Base-by-base conservation (phyloP, 805 yeast species). In the Wickerhamiella cacticola region DNA sequence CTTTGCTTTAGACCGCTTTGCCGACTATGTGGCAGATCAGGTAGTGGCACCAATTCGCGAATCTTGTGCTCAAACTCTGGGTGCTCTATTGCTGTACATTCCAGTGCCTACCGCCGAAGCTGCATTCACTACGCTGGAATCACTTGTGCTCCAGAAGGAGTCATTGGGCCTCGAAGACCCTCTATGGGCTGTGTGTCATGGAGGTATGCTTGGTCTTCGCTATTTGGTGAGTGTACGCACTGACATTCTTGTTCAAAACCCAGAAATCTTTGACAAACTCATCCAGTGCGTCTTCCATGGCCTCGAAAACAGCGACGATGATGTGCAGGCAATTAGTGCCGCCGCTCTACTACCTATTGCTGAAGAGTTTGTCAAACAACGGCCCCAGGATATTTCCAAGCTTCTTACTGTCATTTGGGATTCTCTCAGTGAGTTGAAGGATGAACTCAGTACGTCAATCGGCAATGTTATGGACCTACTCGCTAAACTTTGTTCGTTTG, bases 21-120 rank as follows among this genome's bases (percentile, higher is more conserved):
- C 96, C 41, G 99, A 92, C 67, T 92, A 84, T 63, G 95, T 92
- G 26, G 81, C 94, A 38, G 99, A 92, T 60, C 94, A 95, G 5
- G 99, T 92, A 12, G 94, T 92, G 33, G 97, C 97, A 0, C 99
- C 99, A 1, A 97, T 92, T 3, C 70, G 98, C 59, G 99, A 94
- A 65, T 86, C 95, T 29, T 86, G 89, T 24, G 96, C 96, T 0
- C 99, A 92, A 64, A 78, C 96, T 0, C 66, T 92, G 43, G 97
- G 95, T 13, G 95, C 96, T 1, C 66, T 89, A 34, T 66, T 92
- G 40, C 68, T 82, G n/a, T 92, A 86, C 63, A 65, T 92, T 44
- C 72, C 78, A 16, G 74, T 74, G 34, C 72, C 70, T 2, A 66
- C 75, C 1, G 80, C 83, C 5, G 57, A 77, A 7, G 70, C 73